Conservation (phyloP, 805 yeast genomes). For the Candida fluviatilis region DNA sequence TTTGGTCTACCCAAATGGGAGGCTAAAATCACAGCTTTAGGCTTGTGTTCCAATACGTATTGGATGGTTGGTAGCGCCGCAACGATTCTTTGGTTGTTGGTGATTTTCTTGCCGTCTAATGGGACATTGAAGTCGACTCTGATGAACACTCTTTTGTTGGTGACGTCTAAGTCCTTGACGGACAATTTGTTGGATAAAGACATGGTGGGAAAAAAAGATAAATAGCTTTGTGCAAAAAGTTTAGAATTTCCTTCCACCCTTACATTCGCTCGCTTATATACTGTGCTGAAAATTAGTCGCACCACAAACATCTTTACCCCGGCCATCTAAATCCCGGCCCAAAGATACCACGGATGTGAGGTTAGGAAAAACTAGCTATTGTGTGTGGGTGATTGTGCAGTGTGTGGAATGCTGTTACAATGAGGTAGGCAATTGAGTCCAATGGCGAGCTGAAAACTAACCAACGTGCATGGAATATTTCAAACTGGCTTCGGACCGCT, state of each 20-base stretch:
- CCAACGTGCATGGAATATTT: no score
- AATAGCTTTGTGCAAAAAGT: no score
- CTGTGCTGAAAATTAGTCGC: not conserved
- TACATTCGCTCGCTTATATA: not conserved
- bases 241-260: not conserved
- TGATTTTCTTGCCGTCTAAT: conserved; percentile 92
- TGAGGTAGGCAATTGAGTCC: no score
- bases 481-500: no score
- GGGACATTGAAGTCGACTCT: conserved; percentile 97
- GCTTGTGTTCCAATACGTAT: conserved; percentile 87
- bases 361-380: no score
- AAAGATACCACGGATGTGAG: not conserved
- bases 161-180: conserved; percentile 82
- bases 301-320: no score
- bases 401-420: no score
- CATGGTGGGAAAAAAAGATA: no score
- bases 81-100: conserved; percentile 99
- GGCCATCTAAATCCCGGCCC: not conserved
- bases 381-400: no score
- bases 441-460: no score
- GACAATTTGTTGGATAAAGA: conserved; percentile 91
- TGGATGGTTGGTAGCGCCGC: conserved; percentile 99
- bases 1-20: conserved; percentile 99
- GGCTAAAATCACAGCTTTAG: conserved; percentile 88
- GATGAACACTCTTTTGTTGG: conserved; percentile 94